Conservation (phyloP, 345 rosid species). For the Gossypium sturtianum region DNA sequence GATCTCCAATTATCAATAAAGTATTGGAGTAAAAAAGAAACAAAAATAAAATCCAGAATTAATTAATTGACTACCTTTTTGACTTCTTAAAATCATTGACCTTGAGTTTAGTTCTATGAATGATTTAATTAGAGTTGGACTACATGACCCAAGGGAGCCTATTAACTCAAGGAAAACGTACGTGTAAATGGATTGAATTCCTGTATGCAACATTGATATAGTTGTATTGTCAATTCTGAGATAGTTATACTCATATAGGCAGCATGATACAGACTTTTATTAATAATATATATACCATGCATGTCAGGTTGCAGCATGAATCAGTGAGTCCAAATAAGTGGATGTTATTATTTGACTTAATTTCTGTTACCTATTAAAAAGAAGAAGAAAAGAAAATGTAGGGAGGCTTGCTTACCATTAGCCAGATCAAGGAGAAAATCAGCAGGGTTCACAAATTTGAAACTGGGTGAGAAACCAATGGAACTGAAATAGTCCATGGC, state of each 20-base stretch:
- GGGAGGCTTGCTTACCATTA: slow-evolving; percentile 45
- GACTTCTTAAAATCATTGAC: background rate
- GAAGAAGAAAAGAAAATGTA: background rate
- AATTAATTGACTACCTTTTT: background rate
- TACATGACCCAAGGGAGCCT: background rate
- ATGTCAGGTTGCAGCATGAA: background rate
- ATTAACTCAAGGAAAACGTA: too few species aligned
- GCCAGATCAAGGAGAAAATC: slow-evolving; percentile 94
- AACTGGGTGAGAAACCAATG: slow-evolving; percentile 57
- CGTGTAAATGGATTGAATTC: too few species aligned
- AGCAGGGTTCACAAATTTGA: slow-evolving; percentile 67
- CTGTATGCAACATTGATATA: too few species aligned
- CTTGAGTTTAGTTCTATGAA: background rate
- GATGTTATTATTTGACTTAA: background rate
- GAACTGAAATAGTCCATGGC: slow-evolving; percentile 73
- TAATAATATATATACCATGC: background rate
- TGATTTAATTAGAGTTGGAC: background rate
- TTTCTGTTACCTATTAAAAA: background rate
- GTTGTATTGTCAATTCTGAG: too few species aligned
- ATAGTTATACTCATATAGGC: too few species aligned
- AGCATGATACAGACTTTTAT: too few species aligned
- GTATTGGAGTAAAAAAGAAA: background rate
- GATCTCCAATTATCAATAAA: background rate
- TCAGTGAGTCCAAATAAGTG: background rate
- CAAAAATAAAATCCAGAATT: background rate